Evolutionary conservation across 805 yeast genomes (phyloP).

Genomic region (Wickerhamiella kurtzmanii): DNA sequence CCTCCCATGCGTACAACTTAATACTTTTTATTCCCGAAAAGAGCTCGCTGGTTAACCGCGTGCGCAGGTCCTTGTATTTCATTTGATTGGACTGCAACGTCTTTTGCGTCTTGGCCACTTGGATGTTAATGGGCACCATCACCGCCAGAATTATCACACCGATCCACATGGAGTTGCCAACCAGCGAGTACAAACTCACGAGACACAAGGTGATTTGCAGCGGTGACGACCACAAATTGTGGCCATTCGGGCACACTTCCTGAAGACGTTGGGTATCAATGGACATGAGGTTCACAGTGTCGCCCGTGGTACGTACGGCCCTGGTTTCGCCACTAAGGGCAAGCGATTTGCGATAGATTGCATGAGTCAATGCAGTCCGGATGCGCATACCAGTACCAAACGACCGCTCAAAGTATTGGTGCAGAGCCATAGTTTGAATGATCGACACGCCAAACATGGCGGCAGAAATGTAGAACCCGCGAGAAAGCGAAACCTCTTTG

Average conservation of each 20-base stretch:
- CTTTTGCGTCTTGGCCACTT: slow-evolving; percentile 46
- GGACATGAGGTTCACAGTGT: slow-evolving; percentile 86
- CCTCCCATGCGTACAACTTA: slow-evolving; percentile 93
- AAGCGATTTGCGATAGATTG: slow-evolving; percentile 59
- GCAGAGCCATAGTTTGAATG: slow-evolving; percentile 46
- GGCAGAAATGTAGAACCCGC: slow-evolving; percentile 50
- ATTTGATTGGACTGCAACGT: slow-evolving; percentile 69
- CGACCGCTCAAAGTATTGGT: slow-evolving; percentile 45
- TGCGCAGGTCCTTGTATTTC: slow-evolving; percentile 82
- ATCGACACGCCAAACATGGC: slow-evolving; percentile 52
- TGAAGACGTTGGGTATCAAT: slow-evolving; percentile 85
- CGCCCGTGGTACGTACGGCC: slow-evolving; percentile 66
- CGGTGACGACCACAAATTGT: slow-evolving; percentile 85
- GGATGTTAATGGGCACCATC: slow-evolving; percentile 68
- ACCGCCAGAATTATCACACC: slow-evolving; percentile 67
- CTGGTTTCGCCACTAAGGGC: slow-evolving; percentile 54
- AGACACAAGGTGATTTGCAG: slow-evolving; percentile 73
- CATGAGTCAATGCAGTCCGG: slow-evolving; percentile 44
- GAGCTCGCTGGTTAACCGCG: slow-evolving; percentile 74
- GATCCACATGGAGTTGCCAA: slow-evolving; percentile 90
- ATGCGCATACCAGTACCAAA: slow-evolving; percentile 50
- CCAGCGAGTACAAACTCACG: slow-evolving; percentile 50
- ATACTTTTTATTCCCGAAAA: slow-evolving; percentile 79
- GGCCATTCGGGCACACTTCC: slow-evolving; percentile 65
- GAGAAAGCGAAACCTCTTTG: slow-evolving; percentile 29